phyloP scores from a whole-genome alignment of 2,329 filamentous ascomycete genomes.

The Xylaria sp. region DNA sequence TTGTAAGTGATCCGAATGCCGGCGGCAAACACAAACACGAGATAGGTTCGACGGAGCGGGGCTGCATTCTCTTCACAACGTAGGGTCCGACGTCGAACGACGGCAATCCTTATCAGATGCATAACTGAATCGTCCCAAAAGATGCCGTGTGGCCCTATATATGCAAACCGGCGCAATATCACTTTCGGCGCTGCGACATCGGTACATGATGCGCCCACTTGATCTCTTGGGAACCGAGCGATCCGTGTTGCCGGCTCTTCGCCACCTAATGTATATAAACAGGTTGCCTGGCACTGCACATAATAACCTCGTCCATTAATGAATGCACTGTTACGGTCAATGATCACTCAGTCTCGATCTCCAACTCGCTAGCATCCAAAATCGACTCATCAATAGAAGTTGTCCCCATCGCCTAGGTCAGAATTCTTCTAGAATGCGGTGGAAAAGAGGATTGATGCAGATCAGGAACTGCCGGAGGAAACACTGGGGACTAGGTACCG shows the following conservation, averaged over 20 bases:
- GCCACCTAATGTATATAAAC: conserved; percentile 8
- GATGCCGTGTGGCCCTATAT: not conserved
- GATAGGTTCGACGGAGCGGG: conserved; percentile 19
- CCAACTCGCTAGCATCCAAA: conserved; percentile 10
- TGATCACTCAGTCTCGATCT: not conserved
- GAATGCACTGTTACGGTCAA: not conserved
- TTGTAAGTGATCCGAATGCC: conserved; percentile 24
- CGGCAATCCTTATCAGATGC: conserved; percentile 17
- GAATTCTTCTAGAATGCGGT: conserved; percentile 33
- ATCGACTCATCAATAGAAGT: conserved; percentile 2
- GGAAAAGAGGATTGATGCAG: conserved; percentile 28
- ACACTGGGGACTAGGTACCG: conserved; percentile 12
- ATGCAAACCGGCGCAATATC: conserved; percentile 9
- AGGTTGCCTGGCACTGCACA: not conserved
- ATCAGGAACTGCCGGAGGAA: conserved; percentile 33
- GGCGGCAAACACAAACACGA: conserved; percentile 37
- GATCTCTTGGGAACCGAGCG: not conserved
- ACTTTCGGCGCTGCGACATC: conserved; percentile 21
- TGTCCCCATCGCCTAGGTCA: conserved; percentile 8
- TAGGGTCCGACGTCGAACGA: conserved; percentile 23
- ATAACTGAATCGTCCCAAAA: conserved; percentile 5
- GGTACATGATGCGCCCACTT: conserved; percentile 6
- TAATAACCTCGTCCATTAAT: not conserved
- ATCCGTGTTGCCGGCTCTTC: conserved; percentile 2
- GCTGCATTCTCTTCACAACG: conserved; percentile 5